Evolutionary conservation across 495 filamentous ascomycete genomes (phyloP).

Genomic region (Penicillium diatomitis): DNA sequence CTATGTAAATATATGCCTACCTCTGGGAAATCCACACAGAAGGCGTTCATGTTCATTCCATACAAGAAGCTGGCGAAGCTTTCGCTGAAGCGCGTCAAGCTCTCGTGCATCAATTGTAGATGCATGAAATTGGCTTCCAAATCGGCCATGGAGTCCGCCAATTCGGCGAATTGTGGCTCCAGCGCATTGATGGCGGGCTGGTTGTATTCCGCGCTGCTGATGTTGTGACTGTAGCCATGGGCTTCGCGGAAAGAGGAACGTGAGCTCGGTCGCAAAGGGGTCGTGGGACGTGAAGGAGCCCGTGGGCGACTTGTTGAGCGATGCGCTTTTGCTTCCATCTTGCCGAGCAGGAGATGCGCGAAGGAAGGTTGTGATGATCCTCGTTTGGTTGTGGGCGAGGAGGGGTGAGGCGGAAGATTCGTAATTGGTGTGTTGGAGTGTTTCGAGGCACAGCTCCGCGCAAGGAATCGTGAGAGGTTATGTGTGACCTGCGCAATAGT

Average conservation of each 20-base stretch:
- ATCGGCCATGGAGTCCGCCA: constrained; percentile 89
- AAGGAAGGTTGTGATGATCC: not conserved
- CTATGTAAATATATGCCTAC: constrained; percentile 40
- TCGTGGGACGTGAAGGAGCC: constrained; percentile 71
- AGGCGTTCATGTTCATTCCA: constrained; percentile 96
- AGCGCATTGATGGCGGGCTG: constrained; percentile 71
- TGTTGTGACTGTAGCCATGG: constrained; percentile 42
- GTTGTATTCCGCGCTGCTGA: constrained; percentile 36
- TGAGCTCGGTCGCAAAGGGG: constrained; percentile 84
- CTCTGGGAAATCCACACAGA: constrained; percentile 97
- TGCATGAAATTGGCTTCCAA: constrained; percentile 97
- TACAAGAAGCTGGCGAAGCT: constrained; percentile 94
- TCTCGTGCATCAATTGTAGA: constrained; percentile 94
- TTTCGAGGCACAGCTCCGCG: too few relatives aligned
- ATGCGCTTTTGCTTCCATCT: constrained; percentile 26
- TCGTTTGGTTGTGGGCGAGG: not conserved
- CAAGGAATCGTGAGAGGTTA: not conserved
- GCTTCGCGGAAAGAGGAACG: constrained; percentile 75
- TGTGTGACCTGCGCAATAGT: not conserved
- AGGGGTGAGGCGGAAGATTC: not conserved
- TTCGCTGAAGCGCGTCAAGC: constrained; percentile 86
- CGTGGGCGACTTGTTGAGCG: constrained; percentile 35
- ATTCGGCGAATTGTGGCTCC: constrained; percentile 84
- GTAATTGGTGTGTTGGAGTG: not conserved
- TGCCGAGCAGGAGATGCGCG: not conserved